phyloP scores from a whole-genome alignment of 257 asterid species.

The Apocynum venetum region DNA sequence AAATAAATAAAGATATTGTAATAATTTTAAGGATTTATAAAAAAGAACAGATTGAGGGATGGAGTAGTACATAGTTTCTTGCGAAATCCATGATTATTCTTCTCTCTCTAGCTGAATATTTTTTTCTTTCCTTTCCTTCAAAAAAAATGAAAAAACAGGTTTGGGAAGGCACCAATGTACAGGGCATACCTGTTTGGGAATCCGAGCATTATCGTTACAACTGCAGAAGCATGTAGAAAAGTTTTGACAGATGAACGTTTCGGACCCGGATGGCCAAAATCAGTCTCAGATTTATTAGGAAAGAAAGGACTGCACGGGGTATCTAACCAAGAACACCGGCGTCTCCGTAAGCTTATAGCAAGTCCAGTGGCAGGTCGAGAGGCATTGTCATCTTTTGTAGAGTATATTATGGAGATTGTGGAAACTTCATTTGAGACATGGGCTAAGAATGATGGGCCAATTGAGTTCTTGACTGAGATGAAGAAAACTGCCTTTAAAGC shows the following conservation, averaged over 20 bases:
- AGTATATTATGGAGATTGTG: constrained; percentile 8
- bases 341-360: constrained; percentile 13
- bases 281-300: constrained; percentile 3
- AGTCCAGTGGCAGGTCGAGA: constrained; percentile 6
- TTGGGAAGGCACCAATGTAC: constrained; percentile 15
- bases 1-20: no score
- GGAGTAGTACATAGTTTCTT: no score
- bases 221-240: constrained; percentile 13
- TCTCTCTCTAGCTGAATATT: no score
- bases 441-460: neutral
- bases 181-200: constrained; percentile 15
- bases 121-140: no score
- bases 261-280: constrained; percentile 13
- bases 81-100: no score
- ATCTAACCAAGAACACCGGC: constrained; percentile 9
- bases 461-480: constrained; percentile 23
- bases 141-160: neutral
- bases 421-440: constrained; percentile 6
- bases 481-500: constrained; percentile 12
- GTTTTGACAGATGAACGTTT: constrained; percentile 20
- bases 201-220: constrained; percentile 18
- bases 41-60: no score
- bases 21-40: no score
- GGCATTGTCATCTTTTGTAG: constrained; percentile 14
- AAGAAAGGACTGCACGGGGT: constrained; percentile 15